Evolutionary conservation across 129 eudicot genomes (phyloP), one percentile per base, ranked within the genome.

Genomic region (Artemisia tridentata): DNA sequence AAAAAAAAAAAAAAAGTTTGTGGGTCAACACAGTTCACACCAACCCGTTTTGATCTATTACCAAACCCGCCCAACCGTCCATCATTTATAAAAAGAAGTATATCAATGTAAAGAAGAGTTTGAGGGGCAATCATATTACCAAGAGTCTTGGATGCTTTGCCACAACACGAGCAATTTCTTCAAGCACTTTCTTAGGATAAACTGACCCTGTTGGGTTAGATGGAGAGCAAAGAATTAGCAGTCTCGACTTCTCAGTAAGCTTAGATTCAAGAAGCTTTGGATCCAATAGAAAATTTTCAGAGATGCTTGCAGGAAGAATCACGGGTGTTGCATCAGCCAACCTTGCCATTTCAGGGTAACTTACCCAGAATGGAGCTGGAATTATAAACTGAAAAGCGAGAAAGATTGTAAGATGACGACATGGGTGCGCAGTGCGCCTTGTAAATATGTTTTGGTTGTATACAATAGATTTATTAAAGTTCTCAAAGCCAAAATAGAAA

Each of bases 291-390:
- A 92, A 92, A 72, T 85, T 85, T 82, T 89, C 95, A 0, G 98
- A 89, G 75, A 92, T 87, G 76, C 55, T 69, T 6, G 98, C 85
- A 19, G 95, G 92, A 54, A 92, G 86, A 73, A 92, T 85, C 78
- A 92, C 96, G 9, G 98, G 98, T 50, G 80, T 89, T 6, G 96
- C 98, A 63, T 92, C 98, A 1, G 96, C 96, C 76, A 92, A 69
- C 72, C 96, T 85, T 43, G 98, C 98, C 85, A 92, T 92, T 80
- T 92, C 98, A 50, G 98, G 98, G 86, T 92, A 92, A 84, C 96
- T 92, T 65, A 92, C 98, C 92, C 95, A 92, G 65, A 79, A 92
- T 14, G 98, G 98, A 68, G 96, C 98, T 48, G 96, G 98, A 78
- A 92, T 87, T 11, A 92, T 59, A 41, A 92, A 96, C 98, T 92